These are phyloP conservation scores for Termitomyces sp. DNA, from an alignment of 768 basidiomycete genomes.

Conservation along the genomic window DNA sequence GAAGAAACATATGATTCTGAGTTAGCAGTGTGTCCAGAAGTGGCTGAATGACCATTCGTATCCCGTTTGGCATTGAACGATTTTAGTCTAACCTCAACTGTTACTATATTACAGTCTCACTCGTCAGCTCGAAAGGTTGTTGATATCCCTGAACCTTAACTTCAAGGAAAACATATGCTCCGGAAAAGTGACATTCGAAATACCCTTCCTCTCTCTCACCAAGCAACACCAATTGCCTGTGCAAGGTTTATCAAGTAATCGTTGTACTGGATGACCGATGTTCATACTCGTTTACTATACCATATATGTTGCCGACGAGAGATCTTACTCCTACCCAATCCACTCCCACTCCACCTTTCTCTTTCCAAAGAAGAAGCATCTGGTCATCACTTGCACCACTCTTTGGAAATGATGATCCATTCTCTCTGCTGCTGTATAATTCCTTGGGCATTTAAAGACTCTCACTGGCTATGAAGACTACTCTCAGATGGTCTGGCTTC, in stretches of 20 bases:
- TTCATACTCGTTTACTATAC: not conserved
- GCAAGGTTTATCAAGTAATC: not conserved
- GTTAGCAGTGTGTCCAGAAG: not conserved
- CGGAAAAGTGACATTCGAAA: not conserved
- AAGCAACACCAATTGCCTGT: no score
- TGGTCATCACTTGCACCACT: not conserved
- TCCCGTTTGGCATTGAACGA: not conserved
- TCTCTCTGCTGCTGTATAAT: not conserved
- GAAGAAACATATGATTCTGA: not conserved
- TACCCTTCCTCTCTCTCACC: not conserved
- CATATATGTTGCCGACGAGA: not conserved
- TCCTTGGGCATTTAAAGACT: slow-evolving; percentile 7
- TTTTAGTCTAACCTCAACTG: not conserved
- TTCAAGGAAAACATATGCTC: not conserved
- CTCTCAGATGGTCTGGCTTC: slow-evolving; percentile 8
- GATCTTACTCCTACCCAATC: not conserved
- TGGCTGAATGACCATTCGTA: not conserved
- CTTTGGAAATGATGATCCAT: not conserved
- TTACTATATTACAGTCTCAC: not conserved
- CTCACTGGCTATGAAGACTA: not conserved
- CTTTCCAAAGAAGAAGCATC: not conserved
- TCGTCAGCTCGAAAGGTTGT: not conserved
- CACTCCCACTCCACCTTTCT: not conserved
- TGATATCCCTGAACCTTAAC: not conserved
- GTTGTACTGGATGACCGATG: not conserved